Conservation (phyloP, 805 yeast genomes). For the Hanseniaspora mollemarum region DNA sequence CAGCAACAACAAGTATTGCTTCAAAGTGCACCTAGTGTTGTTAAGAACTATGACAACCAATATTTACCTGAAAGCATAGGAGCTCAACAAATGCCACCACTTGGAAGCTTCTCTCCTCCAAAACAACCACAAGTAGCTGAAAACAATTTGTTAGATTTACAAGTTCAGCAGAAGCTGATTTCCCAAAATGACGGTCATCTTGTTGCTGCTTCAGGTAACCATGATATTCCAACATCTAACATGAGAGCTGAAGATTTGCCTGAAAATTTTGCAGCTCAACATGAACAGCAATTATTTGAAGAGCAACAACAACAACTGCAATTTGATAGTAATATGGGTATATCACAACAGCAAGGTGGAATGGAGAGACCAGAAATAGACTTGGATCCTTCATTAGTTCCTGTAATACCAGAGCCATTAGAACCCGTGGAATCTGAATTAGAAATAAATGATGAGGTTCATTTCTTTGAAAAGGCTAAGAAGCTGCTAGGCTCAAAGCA, state of each 20-base stretch:
- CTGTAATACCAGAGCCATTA: slow-evolving; percentile 78
- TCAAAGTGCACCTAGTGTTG: slow-evolving; percentile 11
- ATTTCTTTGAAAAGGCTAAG: slow-evolving; percentile 85
- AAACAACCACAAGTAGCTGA: slow-evolving; percentile 23
- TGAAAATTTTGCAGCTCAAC: slow-evolving; percentile 22
- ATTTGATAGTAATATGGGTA: slow-evolving; percentile 19
- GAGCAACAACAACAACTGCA: slow-evolving; percentile 22
- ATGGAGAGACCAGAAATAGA: slow-evolving; percentile 34
- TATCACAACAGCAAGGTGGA: slow-evolving; percentile 23
- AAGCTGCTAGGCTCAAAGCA: slow-evolving; percentile 79
- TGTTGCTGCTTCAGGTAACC: slow-evolving; percentile 20
- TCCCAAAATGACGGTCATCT: slow-evolving; percentile 10
- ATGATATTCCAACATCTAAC: slow-evolving; percentile 30
- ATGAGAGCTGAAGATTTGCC: slow-evolving; percentile 28
- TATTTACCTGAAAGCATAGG: slow-evolving; percentile 9
- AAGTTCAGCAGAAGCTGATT: slow-evolving; percentile 29
- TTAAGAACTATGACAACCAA: slow-evolving; percentile 16
- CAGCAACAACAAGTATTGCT: slow-evolving; percentile 9
- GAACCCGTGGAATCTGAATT: slow-evolving; percentile 45
- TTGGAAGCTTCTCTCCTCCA: slow-evolving; percentile 32
- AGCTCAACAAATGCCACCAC: slow-evolving; percentile 27
- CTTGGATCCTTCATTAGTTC: slow-evolving; percentile 57
- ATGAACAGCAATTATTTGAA: slow-evolving; percentile 17
- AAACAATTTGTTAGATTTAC: slow-evolving; percentile 20
- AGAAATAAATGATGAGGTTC: slow-evolving; percentile 68